A percentile compares a stretch with the other conserved stretches of the same genome.
Conservation (phyloP, 164 flowering plant species). For the Piper betle region DNA sequence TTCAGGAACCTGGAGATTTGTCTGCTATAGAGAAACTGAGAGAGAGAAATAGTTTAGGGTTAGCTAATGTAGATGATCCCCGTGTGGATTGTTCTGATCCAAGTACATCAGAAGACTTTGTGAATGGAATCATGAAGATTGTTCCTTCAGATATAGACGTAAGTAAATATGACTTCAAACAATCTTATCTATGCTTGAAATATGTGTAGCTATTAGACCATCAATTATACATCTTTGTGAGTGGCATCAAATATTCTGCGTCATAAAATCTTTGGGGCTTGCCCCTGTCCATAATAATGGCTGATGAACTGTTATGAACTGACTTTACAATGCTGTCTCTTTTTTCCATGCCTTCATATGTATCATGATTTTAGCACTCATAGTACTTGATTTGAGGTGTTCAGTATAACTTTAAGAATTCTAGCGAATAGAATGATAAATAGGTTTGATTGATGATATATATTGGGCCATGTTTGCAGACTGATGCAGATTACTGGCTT, state of each 20-base stretch:
- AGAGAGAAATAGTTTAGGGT: constrained; percentile 32
- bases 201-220: not conserved
- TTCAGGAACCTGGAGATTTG: constrained; percentile 19
- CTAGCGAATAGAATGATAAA: no score
- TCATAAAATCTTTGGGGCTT: not conserved
- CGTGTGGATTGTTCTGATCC: constrained; percentile 34
- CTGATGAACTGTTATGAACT: not conserved
- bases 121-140: constrained; percentile 82
- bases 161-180: constrained; percentile 22
- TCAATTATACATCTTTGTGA: not conserved
- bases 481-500: constrained; percentile 87
- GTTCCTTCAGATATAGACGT: constrained; percentile 85
- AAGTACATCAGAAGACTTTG: constrained; percentile 60
- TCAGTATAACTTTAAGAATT: not conserved
- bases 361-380: not conserved
- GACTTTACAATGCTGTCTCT: not conserved
- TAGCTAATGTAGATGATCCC: constrained; percentile 22
- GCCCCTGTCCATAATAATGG: not conserved
- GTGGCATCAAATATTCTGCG: not conserved
- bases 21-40: constrained; percentile 21
- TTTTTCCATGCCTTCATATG: not conserved
- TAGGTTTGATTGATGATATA: no score
- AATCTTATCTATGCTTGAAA: not conserved
- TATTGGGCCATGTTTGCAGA: constrained; percentile 28
- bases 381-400: not conserved